Evolutionary conservation across 495 filamentous ascomycete genomes (phyloP).

Genomic region (Copromyces sp.): DNA sequence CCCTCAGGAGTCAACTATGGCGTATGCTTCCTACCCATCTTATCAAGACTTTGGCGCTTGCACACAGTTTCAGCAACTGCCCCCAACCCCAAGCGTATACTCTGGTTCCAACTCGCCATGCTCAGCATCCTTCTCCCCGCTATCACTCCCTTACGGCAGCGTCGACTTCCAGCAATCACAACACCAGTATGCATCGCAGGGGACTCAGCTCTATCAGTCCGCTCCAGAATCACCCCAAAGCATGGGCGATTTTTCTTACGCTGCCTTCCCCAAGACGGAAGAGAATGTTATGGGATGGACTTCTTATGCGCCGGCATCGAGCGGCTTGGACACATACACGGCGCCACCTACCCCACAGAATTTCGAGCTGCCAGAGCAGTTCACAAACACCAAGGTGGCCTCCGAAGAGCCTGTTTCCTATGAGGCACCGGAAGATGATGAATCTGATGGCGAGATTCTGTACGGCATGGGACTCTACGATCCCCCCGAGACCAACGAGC

Average conservation of each 20-base stretch:
- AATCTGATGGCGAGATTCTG: conserved; percentile 55
- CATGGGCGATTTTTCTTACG: conserved; percentile 11
- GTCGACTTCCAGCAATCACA: conserved; percentile 9
- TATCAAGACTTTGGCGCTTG: conserved; percentile 28
- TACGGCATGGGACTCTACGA: conserved; percentile 81
- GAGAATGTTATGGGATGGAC: conserved; percentile 29
- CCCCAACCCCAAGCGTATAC: conserved; percentile 32
- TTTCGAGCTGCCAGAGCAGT: conserved; percentile 21
- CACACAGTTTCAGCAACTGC: conserved; percentile 28
- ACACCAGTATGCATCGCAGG: background rate
- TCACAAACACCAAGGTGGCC: conserved; percentile 28
- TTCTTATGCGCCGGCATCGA: conserved; percentile 18
- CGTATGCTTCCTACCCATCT: conserved; percentile 16
- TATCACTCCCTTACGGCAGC: conserved; percentile 25
- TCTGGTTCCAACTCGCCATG: conserved; percentile 38
- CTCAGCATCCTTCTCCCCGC: conserved; percentile 29
- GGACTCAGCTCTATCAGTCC: conserved; percentile 1
- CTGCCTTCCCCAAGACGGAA: conserved; percentile 7
- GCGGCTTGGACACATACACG: conserved; percentile 28
- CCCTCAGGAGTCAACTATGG: conserved; percentile 20
- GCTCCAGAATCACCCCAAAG: background rate
- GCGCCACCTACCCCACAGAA: conserved; percentile 54
- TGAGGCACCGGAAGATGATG: conserved; percentile 29
- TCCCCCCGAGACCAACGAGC: conserved; percentile 38
- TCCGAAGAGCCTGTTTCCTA: conserved; percentile 36